phyloP scores from a whole-genome alignment of 2,329 filamentous ascomycete species.

The Sclerotinia subarctica region DNA sequence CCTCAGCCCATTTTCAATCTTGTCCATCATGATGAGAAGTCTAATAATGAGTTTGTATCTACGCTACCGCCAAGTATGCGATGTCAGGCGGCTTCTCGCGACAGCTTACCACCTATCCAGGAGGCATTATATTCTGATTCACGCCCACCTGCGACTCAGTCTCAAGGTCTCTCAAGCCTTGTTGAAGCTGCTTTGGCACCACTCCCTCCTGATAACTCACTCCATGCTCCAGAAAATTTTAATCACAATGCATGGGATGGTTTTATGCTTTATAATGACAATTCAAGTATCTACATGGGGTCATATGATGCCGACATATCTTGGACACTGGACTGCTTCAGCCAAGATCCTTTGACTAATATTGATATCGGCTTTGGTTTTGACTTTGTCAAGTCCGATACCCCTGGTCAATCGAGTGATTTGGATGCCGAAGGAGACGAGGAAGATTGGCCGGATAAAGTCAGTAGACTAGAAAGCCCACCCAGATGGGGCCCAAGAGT shows the following conservation, averaged over 20 bases:
- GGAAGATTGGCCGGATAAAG: slow-evolving; percentile 35
- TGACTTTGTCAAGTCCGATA: not conserved
- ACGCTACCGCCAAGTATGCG: not conserved
- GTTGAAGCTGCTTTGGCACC: slow-evolving; percentile 35
- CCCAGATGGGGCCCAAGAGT: slow-evolving; percentile 23
- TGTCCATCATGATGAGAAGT: slow-evolving; percentile 22
- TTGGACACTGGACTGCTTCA: slow-evolving; percentile 31
- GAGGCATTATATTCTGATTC: slow-evolving; percentile 8
- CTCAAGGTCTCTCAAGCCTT: slow-evolving; percentile 34
- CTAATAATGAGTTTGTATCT: not conserved
- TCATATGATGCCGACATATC: slow-evolving; percentile 37
- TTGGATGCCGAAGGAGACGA: slow-evolving; percentile 33
- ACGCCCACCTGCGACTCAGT: slow-evolving; percentile 19
- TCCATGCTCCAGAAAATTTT: slow-evolving; percentile 27
- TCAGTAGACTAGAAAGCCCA: slow-evolving; percentile 23
- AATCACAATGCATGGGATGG: slow-evolving; percentile 32
- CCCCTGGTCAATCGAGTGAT: slow-evolving; percentile 19
- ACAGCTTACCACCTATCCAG: slow-evolving; percentile 15
- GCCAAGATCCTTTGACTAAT: slow-evolving; percentile 18
- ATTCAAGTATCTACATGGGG: slow-evolving; percentile 32
- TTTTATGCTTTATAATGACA: slow-evolving; percentile 33
- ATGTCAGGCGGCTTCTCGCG: not conserved
- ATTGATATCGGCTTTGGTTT: slow-evolving; percentile 11
- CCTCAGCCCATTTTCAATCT: slow-evolving; percentile 19
- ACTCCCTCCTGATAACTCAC: slow-evolving; percentile 20